Evolutionary conservation across 192 early-diverging fungal genomes (phyloP).

Genomic region (Coemansia reversa): DNA sequence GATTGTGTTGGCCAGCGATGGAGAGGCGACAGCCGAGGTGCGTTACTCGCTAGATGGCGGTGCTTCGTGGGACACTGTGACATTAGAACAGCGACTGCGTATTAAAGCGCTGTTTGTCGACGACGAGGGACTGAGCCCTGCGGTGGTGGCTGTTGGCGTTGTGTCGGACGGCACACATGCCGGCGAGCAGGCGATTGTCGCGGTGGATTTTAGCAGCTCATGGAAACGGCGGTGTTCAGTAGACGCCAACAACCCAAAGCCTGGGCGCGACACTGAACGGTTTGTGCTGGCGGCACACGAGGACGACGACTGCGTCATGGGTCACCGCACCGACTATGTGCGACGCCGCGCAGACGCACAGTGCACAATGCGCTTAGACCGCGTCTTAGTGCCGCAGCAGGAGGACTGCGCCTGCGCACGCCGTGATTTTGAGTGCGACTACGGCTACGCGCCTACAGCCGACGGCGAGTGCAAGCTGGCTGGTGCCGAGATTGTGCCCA

Average conservation of each 20-base stretch:
- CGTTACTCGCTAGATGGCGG: constrained; percentile 80
- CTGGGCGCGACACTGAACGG: constrained; percentile 30
- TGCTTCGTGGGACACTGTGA: constrained; percentile 60
- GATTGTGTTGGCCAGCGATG: constrained; percentile 71
- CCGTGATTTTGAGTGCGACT: constrained; percentile 94
- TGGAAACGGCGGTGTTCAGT: constrained; percentile 67
- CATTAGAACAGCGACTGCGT: constrained; percentile 56
- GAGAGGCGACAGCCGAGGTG: constrained; percentile 56
- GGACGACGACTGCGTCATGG: constrained; percentile 81
- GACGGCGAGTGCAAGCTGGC: constrained; percentile 62
- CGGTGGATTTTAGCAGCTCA: constrained; percentile 68
- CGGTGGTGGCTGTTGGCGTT: constrained; percentile 64
- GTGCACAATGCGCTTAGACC: constrained; percentile 73
- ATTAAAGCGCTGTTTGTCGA: constrained; percentile 74
- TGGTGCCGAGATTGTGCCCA: constrained; percentile 58
- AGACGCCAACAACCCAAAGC: constrained; percentile 57
- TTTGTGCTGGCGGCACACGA: constrained; percentile 38
- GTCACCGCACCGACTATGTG: constrained; percentile 66
- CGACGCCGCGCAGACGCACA: constrained; percentile 73
- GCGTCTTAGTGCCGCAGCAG: constrained; percentile 58
- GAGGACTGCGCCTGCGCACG: constrained; percentile 72
- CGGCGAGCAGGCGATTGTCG: constrained; percentile 53
- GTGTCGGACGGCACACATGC: constrained; percentile 24
- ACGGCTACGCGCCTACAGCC: constrained; percentile 63
- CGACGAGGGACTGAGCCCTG: constrained; percentile 72